Percentiles rank a stretch among this genome's conserved stretches.
Conservation (phyloP, 768 basidiomycete genomes). For the Boletus subcaerulescens region DNA sequence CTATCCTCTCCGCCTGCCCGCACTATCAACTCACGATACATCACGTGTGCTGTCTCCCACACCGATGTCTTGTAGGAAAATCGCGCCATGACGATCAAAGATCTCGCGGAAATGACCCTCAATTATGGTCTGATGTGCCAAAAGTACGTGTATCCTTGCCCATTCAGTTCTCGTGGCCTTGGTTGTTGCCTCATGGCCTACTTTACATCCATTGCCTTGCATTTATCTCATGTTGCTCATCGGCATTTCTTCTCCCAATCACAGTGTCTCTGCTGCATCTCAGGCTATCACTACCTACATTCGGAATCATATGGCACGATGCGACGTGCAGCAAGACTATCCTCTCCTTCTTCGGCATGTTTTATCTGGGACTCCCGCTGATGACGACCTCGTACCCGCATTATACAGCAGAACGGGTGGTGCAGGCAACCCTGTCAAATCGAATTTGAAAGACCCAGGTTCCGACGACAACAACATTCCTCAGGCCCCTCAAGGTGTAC, state of each 20-base stretch:
- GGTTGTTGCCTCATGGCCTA: constrained; percentile 2
- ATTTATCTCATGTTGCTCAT: constrained; percentile 16
- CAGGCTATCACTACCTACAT: constrained; percentile 85
- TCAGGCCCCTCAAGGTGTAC: constrained; percentile 6
- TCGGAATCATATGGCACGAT: constrained; percentile 67
- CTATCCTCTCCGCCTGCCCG: constrained; percentile 6
- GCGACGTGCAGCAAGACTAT: constrained; percentile 66
- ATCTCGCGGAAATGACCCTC: constrained; percentile 71
- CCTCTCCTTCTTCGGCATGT: constrained; percentile 71
- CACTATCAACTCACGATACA: constrained; percentile 17
- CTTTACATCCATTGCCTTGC: constrained; percentile 5
- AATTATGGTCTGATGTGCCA: constrained; percentile 67
- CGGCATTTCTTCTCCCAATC: background rate
- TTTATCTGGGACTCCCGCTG: constrained; percentile 66
- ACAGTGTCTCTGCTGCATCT: constrained; percentile 71
- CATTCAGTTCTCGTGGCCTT: constrained; percentile 9
- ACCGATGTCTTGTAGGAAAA: constrained; percentile 50
- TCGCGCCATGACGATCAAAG: constrained; percentile 83
- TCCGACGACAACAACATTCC: constrained; percentile 27
- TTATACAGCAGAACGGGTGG: constrained; percentile 70
- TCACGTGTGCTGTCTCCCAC: constrained; percentile 15
- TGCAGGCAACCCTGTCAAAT: constrained; percentile 43
- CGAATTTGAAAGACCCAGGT: constrained; percentile 10
- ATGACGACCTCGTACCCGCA: constrained; percentile 73
- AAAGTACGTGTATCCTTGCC: constrained; percentile 50